Evolutionary conservation across 345 rosid species (phyloP).

Genomic region (Acer yangbiense): DNA sequence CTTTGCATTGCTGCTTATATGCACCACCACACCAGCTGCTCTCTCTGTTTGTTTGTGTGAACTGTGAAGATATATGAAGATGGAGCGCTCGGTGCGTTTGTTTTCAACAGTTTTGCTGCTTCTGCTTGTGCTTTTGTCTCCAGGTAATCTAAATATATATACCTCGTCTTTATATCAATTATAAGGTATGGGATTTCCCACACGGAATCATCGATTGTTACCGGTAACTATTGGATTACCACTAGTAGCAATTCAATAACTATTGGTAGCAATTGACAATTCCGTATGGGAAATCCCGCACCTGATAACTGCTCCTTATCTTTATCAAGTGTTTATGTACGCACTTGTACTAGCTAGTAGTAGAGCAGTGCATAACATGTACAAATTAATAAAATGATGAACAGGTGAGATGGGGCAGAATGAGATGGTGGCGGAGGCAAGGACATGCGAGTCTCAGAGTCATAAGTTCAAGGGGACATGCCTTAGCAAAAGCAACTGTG

Average conservation of each 20-base stretch:
- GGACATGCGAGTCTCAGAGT: slow-evolving; percentile 45
- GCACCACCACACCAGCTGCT: too few relatives aligned
- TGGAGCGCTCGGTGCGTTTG: neutral
- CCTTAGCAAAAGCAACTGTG: slow-evolving; percentile 35
- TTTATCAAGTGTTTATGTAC: neutral
- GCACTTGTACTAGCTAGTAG: neutral
- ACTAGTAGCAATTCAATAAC: too few relatives aligned
- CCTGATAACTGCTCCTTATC: neutral
- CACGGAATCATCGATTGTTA: too few relatives aligned
- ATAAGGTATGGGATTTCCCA: too few relatives aligned
- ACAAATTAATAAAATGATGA: neutral
- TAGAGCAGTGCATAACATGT: too few relatives aligned
- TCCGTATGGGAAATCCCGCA: too few relatives aligned
- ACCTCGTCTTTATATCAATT: too few relatives aligned
- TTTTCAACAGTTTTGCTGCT: neutral
- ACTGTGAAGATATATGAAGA: neutral
- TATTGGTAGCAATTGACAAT: too few relatives aligned
- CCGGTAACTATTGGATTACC: too few relatives aligned
- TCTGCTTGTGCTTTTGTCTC: neutral
- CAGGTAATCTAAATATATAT: too few relatives aligned
- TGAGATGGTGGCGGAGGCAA: slow-evolving; percentile 30
- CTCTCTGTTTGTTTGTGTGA: neutral
- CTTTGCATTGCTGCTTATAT: too few relatives aligned
- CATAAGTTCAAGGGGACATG: slow-evolving; percentile 41
- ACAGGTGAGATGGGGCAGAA: slow-evolving; percentile 13